Base-by-base conservation (phyloP, 1,284 basidiomycete genomes). In the Athelia sp. region DNA sequence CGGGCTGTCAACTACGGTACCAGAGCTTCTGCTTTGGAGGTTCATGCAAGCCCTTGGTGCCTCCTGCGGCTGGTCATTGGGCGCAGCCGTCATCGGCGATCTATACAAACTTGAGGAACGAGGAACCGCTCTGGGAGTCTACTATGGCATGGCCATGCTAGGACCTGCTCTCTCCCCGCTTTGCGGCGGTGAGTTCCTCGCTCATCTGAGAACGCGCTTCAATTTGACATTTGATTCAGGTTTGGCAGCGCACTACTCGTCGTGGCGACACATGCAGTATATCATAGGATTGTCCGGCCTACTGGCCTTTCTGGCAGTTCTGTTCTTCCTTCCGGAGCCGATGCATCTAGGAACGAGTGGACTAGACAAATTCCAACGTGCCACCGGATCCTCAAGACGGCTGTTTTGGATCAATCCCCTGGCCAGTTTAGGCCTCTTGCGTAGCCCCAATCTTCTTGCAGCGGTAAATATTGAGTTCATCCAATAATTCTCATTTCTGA, bases 251-350 rank as follows among this genome's bases (percentile, higher is more conserved):
- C 66, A 80, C 48, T 82, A 82, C 53, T 71, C 70, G 34, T 83
- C 86, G 0, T 92, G 90, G 90, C 75, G 87, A 2, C 60, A 75
- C 1, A 81, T 86, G 61, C 87, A 92, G 62, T 65, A 67, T 26
- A 58, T 65, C 0, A 52, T 89, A 2, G 78, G 75, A 1, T 57
- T 71, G 0, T 62, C 70, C 31, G 76, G 76, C 3, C 54, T 75
- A 0, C 50, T 76, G 2, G 71, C 75, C 0, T 68, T 81, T 26
- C 22, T 76, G 0, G 58, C 76, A 8, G 70, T 83, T 26, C 59
- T 69, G 8, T 46, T 79, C 18, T 74, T 78, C 49, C 72, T 90
- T 15, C 88, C 90, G 0, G 90, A 93, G 60, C 91, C 89, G 1
- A 76, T 73, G 15, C 82, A 85, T 57, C 68, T 79, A 46, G 59